These are phyloP conservation scores for Pythium brachiatum DNA, from an alignment of 352 stramenopile genomes.

Conservation along the genomic window DNA sequence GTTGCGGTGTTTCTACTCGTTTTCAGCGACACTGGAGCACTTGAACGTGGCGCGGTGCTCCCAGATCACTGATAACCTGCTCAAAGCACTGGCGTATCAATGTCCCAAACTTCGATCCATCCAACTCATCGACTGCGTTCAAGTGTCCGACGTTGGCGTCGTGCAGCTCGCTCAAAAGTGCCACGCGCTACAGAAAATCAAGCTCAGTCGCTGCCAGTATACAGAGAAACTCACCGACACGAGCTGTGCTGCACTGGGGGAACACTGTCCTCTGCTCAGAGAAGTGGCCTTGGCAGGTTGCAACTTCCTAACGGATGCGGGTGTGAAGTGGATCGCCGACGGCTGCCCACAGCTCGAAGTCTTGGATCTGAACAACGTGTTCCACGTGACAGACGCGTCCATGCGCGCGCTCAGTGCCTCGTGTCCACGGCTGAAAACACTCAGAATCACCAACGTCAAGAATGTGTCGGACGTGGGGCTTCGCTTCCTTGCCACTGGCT, in stretches of 20 bases:
- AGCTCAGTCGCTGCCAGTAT: conserved; percentile 51
- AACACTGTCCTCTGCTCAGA: conserved; percentile 48
- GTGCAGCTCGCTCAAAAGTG: conserved; percentile 81
- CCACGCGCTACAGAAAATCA: conserved; percentile 66
- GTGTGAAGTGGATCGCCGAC: conserved; percentile 84
- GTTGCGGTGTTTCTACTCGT: conserved; percentile 62
- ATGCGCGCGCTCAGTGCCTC: conserved; percentile 44
- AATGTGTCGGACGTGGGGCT: conserved; percentile 84
- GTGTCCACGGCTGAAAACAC: conserved; percentile 33
- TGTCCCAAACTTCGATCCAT: conserved; percentile 65
- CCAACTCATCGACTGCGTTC: conserved; percentile 73
- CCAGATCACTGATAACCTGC: conserved; percentile 82
- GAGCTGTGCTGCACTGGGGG: conserved; percentile 71
- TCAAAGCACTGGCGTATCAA: conserved; percentile 76
- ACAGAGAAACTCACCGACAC: conserved; percentile 88
- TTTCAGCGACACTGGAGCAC: conserved; percentile 37
- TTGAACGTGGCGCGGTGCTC: conserved; percentile 72
- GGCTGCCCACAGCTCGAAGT: conserved; percentile 71
- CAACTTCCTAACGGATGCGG: conserved; percentile 88
- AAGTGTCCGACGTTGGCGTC: conserved; percentile 84
- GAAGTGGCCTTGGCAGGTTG: conserved; percentile 81
- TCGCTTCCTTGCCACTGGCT: conserved; percentile 81
- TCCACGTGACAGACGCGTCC: conserved; percentile 82
- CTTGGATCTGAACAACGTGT: conserved; percentile 81
- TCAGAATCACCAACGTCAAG: conserved; percentile 65